These are phyloP conservation scores for Calonectria naviculata DNA, from an alignment of 2,329 filamentous ascomycete species.

Conservation along the genomic window DNA sequence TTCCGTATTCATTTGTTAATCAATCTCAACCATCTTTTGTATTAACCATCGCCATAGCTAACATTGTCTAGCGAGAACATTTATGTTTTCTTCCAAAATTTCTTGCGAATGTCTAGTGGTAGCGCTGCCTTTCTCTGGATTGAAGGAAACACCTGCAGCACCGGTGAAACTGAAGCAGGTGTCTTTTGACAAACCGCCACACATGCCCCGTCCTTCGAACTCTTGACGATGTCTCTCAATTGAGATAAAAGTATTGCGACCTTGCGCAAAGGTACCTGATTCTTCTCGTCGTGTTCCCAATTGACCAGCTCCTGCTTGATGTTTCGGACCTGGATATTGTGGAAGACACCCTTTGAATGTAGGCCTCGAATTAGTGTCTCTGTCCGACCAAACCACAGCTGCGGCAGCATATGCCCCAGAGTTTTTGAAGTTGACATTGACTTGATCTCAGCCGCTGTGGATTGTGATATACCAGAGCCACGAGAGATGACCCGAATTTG, in stretches of 20 bases:
- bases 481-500: not conserved
- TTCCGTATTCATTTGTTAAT: too few species aligned
- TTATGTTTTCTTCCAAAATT: not conserved
- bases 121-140: not conserved
- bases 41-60: too few species aligned
- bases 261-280: conserved; percentile 17
- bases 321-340: conserved; percentile 12
- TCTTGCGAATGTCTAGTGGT: not conserved
- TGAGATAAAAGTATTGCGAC: conserved; percentile 5
- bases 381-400: conserved; percentile 45
- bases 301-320: not conserved
- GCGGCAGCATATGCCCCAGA: conserved; percentile 15
- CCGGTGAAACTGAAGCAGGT: not conserved
- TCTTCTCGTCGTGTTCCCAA: conserved; percentile 16
- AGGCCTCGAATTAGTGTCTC: conserved; percentile 34
- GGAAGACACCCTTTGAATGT: conserved; percentile 31
- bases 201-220: not conserved
- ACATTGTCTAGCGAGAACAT: too few species aligned
- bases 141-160: not conserved
- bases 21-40: too few species aligned
- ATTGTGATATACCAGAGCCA: not conserved
- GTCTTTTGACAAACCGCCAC: not conserved
- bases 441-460: conserved; percentile 36
- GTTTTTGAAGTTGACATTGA: not conserved
- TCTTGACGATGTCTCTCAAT: conserved; percentile 1